Percentiles rank a stretch among this genome's conserved stretches.
Conservation (phyloP, 495 filamentous ascomycete genomes). For the Penicillium flavigenum region DNA sequence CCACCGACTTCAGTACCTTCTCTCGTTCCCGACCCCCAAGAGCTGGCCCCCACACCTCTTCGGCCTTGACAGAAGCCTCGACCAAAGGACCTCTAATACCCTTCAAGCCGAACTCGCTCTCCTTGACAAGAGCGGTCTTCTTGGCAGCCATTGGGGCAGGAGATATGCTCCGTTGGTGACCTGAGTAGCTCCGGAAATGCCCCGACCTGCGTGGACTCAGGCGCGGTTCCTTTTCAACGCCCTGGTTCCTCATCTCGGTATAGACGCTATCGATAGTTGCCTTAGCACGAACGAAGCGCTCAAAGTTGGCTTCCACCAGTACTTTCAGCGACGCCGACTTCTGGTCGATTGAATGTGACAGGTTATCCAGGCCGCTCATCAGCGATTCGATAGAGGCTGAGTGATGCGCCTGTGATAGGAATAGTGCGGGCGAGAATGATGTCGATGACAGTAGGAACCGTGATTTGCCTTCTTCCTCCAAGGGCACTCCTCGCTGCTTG, state of each 20-base stretch:
- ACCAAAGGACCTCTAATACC: constrained; percentile 84
- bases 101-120: constrained; percentile 90
- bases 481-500: constrained; percentile 67
- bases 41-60: constrained; percentile 95
- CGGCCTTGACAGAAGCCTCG: constrained; percentile 87
- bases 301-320: constrained; percentile 95
- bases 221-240: constrained; percentile 57
- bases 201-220: constrained; percentile 62
- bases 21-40: constrained; percentile 91
- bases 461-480: constrained; percentile 89
- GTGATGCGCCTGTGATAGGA: constrained; percentile 86
- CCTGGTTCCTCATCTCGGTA: constrained; percentile 92
- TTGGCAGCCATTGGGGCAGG: constrained; percentile 44
- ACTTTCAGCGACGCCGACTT: constrained; percentile 95
- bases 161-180: constrained; percentile 45
- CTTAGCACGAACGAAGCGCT: constrained; percentile 94
- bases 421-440: constrained; percentile 88
- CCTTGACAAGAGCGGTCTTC: constrained; percentile 89
- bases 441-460: constrained; percentile 93
- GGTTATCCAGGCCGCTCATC: constrained; percentile 72
- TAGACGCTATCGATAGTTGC: constrained; percentile 98
- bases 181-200: constrained; percentile 54
- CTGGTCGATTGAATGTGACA: constrained; percentile 90
- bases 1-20: constrained; percentile 72
- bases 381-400: constrained; percentile 77